Conservation (phyloP, 306 rosid species). For the Quercus variabilis region DNA sequence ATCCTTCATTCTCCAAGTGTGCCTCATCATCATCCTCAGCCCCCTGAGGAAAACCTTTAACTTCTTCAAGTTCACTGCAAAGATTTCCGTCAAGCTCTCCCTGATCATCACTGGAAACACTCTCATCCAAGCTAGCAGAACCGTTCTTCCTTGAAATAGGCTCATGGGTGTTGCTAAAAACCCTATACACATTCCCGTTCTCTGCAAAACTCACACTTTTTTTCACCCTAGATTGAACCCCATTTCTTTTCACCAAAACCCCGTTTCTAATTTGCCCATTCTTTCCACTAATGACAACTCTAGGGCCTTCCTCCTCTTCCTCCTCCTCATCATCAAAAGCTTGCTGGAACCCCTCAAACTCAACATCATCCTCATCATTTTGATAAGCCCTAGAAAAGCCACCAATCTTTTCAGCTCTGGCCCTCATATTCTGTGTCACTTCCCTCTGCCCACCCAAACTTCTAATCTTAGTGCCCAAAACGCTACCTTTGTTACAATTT, state of each 20-base stretch:
- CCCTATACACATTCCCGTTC: conserved; percentile 43
- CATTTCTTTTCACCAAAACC: conserved; percentile 30
- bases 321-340: conserved; percentile 38
- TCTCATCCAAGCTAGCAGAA: conserved; percentile 37
- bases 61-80: conserved; percentile 46
- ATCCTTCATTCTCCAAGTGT: conserved; percentile 26
- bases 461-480: conserved; percentile 13
- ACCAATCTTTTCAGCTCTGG: conserved; percentile 70
- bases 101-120: conserved; percentile 61
- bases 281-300: conserved; percentile 27
- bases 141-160: conserved; percentile 39
- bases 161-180: conserved; percentile 32
- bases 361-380: conserved; percentile 42
- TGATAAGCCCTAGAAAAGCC: conserved; percentile 43
- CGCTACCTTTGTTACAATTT: conserved; percentile 33
- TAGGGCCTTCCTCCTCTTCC: conserved; percentile 34
- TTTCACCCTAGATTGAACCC: conserved; percentile 57
- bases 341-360: conserved; percentile 43
- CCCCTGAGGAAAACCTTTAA: conserved; percentile 39
- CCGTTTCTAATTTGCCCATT: conserved; percentile 27
- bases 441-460: conserved; percentile 39
- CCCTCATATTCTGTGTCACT: conserved; percentile 59
- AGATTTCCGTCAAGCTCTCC: conserved; percentile 42
- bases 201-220: conserved; percentile 79
- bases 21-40: conserved; percentile 49